These are phyloP conservation scores for Pseudogymnoascus destructans DNA, from an alignment of 2,329 filamentous ascomycete genomes.

Conservation along the genomic window DNA sequence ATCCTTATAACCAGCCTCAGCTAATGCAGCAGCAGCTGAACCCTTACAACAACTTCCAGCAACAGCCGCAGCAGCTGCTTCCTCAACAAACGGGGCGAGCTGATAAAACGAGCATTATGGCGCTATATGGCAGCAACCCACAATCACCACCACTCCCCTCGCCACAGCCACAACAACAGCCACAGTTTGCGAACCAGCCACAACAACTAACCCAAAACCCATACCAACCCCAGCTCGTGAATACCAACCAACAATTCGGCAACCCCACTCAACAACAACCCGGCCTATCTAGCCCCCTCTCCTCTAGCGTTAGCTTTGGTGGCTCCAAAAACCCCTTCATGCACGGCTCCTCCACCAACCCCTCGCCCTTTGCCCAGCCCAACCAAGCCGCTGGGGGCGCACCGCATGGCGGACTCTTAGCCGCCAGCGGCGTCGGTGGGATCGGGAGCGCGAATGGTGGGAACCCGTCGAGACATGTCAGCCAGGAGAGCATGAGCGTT, in stretches of 20 bases:
- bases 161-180: slow-evolving; percentile 27
- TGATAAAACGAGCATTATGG: slow-evolving; percentile 63
- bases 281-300: slow-evolving; percentile 22
- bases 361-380: background rate
- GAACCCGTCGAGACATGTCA: slow-evolving; percentile 34
- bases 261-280: background rate
- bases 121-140: slow-evolving; percentile 47
- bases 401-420: background rate
- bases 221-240: background rate
- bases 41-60: slow-evolving; percentile 22
- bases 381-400: background rate
- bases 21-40: slow-evolving; percentile 25
- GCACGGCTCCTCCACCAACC: background rate
- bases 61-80: slow-evolving; percentile 27
- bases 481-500: slow-evolving; percentile 54
- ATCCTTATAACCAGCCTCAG: slow-evolving; percentile 14
- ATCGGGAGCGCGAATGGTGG: slow-evolving; percentile 12
- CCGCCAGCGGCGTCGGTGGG: background rate
- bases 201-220: slow-evolving; percentile 24
- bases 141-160: slow-evolving; percentile 24
- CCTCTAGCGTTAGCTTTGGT: background rate
- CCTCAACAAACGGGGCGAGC: slow-evolving; percentile 37
- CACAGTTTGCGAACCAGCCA: slow-evolving; percentile 21
- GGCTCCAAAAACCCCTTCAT: slow-evolving; percentile 26
- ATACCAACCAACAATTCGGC: background rate